Base-by-base conservation (phyloP, 1,139 yeast species). In the Zygosaccharomyces sapae region DNA sequence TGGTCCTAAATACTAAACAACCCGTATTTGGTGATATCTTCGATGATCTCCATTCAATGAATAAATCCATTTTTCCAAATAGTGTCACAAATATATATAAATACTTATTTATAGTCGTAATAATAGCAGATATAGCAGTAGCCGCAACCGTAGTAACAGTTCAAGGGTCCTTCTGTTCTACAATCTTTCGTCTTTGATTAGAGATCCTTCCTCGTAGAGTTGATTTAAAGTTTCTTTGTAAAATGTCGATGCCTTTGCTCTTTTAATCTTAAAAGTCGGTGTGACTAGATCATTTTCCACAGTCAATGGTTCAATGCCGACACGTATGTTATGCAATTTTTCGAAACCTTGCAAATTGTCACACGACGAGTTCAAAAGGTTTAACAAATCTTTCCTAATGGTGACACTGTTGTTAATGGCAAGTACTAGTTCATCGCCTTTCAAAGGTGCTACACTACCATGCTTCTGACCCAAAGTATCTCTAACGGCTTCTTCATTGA, bases 201-300 rank as follows among this genome's bases (percentile, higher is more conserved):
- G 44, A 7, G 72, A 66, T 1, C 81, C 92, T 60, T 85, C 88
- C 5, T 67, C 70, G 58, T 86, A 86, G 69, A 86, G 69, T n/a
- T 58, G 62, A 5, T 73, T 72, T 48, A 84, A 67, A n/a, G 68
- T 70, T 1, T 65, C 57, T 46, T 69, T 69, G 64, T 80, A 85
- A 55, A 69, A 70, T 57, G 74, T 75, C 33, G 74, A 68, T 8
- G 87, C 86, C 38, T 73, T 69, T 5, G 77, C 75, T 57, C 95
- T 72, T 68, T 81, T 83, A 53, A 84, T 75, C 68, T 86, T 86
- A 62, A 85, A 68, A 2, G 95, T 85, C 38, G 94, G 94, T 3
- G 95, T 86, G 38, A 85, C 67, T 10, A 80, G 77, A 44, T 80
- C 83, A 50, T 80, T 78, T 41, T 77, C 84, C 29, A 79, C 67